Percentiles rank a stretch among this genome's conserved stretches.
phyloP scores from a whole-genome alignment of 768 basidiomycete species.

The Peribolospora baueri region DNA sequence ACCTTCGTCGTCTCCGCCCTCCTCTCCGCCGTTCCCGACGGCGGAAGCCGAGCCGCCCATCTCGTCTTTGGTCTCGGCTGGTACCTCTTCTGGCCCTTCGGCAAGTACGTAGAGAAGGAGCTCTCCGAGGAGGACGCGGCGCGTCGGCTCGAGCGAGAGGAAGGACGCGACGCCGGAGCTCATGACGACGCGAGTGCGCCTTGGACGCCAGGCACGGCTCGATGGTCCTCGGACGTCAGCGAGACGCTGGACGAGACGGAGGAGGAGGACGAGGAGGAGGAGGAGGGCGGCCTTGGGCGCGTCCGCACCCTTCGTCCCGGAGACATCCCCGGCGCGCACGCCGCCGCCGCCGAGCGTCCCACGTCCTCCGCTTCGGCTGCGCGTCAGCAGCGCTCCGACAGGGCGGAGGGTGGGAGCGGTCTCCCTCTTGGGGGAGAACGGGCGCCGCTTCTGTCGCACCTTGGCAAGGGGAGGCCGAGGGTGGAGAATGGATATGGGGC shows the following conservation, averaged over 20 bases:
- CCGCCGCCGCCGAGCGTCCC: too few relatives aligned
- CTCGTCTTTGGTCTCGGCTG: conserved; percentile 77
- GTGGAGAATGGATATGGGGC: neutral
- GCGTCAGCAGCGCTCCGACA: too few relatives aligned
- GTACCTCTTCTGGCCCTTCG: conserved; percentile 92
- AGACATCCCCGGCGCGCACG: too few relatives aligned
- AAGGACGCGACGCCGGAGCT: neutral
- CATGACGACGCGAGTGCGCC: neutral
- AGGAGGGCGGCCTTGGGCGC: conserved; percentile 3
- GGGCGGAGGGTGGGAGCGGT: too few relatives aligned
- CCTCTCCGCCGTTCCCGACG: conserved; percentile 48
- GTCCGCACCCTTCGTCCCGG: too few relatives aligned
- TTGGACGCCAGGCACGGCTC: neutral
- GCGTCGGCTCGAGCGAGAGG: neutral
- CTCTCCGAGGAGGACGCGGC: conserved; percentile 15
- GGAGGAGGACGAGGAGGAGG: conserved; percentile 22
- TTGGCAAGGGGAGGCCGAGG: neutral
- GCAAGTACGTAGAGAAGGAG: conserved; percentile 88
- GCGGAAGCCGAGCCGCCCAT: conserved; percentile 60
- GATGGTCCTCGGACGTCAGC: too few relatives aligned
- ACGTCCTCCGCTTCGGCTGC: too few relatives aligned
- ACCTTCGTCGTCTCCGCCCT: conserved; percentile 45
- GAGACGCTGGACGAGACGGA: conserved; percentile 6
- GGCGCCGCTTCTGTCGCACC: too few relatives aligned
- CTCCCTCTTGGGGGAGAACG: too few relatives aligned